A percentile compares a stretch with the other conserved stretches of the same genome.
Conservation (phyloP, 163 green algal species). For the Volvox carteri region DNA sequence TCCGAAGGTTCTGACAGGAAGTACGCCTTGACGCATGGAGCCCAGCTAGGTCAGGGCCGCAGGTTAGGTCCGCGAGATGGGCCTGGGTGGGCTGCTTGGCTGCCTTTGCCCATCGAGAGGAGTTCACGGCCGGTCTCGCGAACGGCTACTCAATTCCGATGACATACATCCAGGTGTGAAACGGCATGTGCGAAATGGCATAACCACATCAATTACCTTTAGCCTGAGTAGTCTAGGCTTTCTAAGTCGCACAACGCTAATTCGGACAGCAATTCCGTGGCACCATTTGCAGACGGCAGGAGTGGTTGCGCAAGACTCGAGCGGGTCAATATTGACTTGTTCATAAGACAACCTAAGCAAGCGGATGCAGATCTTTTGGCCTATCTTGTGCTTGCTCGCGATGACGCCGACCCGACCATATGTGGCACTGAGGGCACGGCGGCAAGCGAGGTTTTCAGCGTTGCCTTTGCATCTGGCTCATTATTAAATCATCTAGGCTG, state of each 20-base stretch:
- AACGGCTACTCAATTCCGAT: background rate
- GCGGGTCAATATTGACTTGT: background rate
- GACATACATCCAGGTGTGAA: slow-evolving; percentile 1
- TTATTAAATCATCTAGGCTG: slow-evolving; percentile 21
- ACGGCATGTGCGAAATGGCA: background rate
- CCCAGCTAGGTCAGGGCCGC: slow-evolving; percentile 15
- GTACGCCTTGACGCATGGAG: slow-evolving; percentile 1
- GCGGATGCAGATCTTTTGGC: slow-evolving; percentile 16
- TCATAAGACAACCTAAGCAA: slow-evolving; percentile 29
- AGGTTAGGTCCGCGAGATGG: slow-evolving; percentile 6
- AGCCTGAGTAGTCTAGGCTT: no score
- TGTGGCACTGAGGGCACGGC: background rate
- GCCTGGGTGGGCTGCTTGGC: slow-evolving; percentile 7
- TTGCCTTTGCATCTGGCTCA: background rate
- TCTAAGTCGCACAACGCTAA: no score
- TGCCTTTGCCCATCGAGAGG: slow-evolving; percentile 3
- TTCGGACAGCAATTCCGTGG: no score
- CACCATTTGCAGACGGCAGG: background rate
- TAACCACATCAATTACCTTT: no score
- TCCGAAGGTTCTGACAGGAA: background rate
- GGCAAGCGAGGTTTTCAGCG: slow-evolving; percentile 22
- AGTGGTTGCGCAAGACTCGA: background rate
- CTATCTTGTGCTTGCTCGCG: slow-evolving; percentile 15
- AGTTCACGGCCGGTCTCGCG: background rate
- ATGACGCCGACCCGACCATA: background rate